Evolutionary conservation across 768 basidiomycete species (phyloP).

Genomic region (Termitomyces sp.): DNA sequence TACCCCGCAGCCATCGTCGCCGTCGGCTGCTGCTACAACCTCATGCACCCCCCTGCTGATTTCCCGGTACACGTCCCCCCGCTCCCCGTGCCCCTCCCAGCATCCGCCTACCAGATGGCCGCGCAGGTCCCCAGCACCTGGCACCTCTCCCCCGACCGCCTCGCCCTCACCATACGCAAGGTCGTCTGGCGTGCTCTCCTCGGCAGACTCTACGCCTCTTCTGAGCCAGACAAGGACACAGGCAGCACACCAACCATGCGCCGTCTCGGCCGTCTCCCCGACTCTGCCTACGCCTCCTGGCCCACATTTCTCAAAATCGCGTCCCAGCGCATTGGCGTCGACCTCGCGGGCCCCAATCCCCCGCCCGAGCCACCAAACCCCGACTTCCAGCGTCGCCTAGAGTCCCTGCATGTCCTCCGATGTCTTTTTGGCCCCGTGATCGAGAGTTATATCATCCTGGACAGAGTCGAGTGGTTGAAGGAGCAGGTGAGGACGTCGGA

Average conservation of each 20-base stretch:
- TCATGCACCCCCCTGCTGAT: slow-evolving; percentile 49
- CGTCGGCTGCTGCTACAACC: slow-evolving; percentile 81
- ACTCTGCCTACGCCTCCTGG: slow-evolving; percentile 50
- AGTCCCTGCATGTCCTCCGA: slow-evolving; percentile 61
- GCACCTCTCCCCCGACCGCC: slow-evolving; percentile 35
- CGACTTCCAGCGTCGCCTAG: slow-evolving; percentile 39
- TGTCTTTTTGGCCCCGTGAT: slow-evolving; percentile 68
- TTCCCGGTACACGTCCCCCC: slow-evolving; percentile 49
- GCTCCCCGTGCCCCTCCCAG: slow-evolving; percentile 36
- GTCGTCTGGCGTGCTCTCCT: slow-evolving; percentile 72
- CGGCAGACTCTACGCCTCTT: slow-evolving; percentile 18
- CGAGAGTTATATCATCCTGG: slow-evolving; percentile 62
- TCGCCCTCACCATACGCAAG: slow-evolving; percentile 49
- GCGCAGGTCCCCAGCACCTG: slow-evolving; percentile 68
- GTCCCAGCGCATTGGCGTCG: slow-evolving; percentile 26
- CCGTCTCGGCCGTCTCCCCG: slow-evolving; percentile 45
- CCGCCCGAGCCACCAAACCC: slow-evolving; percentile 14
- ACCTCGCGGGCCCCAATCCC: slow-evolving; percentile 5
- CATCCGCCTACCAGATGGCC: slow-evolving; percentile 64
- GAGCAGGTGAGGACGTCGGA: slow-evolving; percentile 29
- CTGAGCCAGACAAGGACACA: slow-evolving; percentile 16
- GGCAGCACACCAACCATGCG: slow-evolving; percentile 40
- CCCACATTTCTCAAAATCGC: slow-evolving; percentile 37
- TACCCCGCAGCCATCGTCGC: slow-evolving; percentile 49
- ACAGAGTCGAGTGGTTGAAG: slow-evolving; percentile 57